Base-by-base conservation (phyloP, 495 filamentous ascomycete genomes). In the Bacidia rubella region DNA sequence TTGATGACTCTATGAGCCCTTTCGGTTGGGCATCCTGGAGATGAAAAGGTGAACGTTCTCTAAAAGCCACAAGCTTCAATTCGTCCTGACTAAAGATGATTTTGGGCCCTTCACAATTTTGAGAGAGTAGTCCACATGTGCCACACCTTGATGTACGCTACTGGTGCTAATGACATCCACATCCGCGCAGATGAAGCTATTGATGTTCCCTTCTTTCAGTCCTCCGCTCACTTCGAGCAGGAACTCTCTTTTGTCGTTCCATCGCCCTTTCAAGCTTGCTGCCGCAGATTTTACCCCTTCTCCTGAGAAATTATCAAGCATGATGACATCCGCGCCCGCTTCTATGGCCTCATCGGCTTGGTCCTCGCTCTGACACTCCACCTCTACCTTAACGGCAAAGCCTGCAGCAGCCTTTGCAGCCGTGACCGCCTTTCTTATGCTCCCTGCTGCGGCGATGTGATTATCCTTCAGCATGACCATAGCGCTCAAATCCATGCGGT, bases 401-500 rank as follows among this genome's bases (percentile, higher is more conserved):
- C 92, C 93, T 10, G 81, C 90, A 0, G 80, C 88, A 12, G 80
- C 74, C 66, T 87, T 89, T 2, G 92, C 92, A 1, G 90, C 85
- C 53, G 69, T 68, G 19, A 97, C 89, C 3, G 93, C 92, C 2
- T 78, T 70, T 1, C 83, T 82, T 62, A 97, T 96, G 54, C 83
- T 83, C 3, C 83, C 84, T 11, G 70, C 67, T 45, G 86, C 85
- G 84, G 87, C 93, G 25, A 98, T 80, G 65, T 98, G 92, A 64
- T 98, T 98, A 67, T 98, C 92, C 71, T 98, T 98, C 47, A 98
- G 74, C 92, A 98, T 98, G 22, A 85, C 87, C 92, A 98, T 97
- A 41, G 81, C 75, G 56, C 82, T 87, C 35, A 98, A 69, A 67
- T 97, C 93, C 66, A 95, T 86, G 12, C 92, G 77, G 63, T 98